These are phyloP conservation scores for Cryptosporidium sp. DNA, from an alignment of 169 alveolate species.

Conservation along the genomic window DNA sequence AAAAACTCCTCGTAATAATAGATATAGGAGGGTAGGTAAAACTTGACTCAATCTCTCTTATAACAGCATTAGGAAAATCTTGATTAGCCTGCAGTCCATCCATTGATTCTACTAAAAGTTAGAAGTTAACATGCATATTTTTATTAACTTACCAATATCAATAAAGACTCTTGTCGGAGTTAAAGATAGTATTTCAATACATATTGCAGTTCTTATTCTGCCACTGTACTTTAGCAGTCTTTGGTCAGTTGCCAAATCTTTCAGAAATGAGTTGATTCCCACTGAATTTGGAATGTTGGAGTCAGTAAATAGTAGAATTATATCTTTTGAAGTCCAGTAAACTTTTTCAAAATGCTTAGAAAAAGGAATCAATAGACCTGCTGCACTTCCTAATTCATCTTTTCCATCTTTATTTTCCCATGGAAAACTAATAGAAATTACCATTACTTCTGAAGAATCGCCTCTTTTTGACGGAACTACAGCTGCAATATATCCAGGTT, in stretches of 20 bases:
- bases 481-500: constrained; percentile 34
- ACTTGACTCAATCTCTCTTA: constrained; percentile 44
- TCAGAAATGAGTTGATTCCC: constrained; percentile 47
- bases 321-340: constrained; percentile 57
- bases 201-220: constrained; percentile 54
- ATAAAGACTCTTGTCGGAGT: constrained; percentile 51
- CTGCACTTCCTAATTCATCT: constrained; percentile 19
- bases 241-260: constrained; percentile 17
- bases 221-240: constrained; percentile 2
- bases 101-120: constrained; percentile 31
- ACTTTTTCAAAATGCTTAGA: constrained; percentile 23
- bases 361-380: constrained; percentile 44
- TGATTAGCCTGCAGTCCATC: constrained; percentile 61
- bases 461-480: constrained; percentile 62
- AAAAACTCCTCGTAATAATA: constrained; percentile 27
- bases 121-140: background rate
- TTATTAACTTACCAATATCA: constrained; percentile 53
- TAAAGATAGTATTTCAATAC: constrained; percentile 26
- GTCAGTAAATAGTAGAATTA: constrained; percentile 48
- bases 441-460: constrained; percentile 34
- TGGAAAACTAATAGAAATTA: constrained; percentile 45
- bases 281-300: constrained; percentile 19
- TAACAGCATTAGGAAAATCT: constrained; percentile 39
- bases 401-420: constrained; percentile 15
- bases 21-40: constrained; percentile 32